Percentiles rank a stretch among this genome's conserved stretches.
Conservation (phyloP, 768 basidiomycete genomes). For the Solioccasus polychromus region DNA sequence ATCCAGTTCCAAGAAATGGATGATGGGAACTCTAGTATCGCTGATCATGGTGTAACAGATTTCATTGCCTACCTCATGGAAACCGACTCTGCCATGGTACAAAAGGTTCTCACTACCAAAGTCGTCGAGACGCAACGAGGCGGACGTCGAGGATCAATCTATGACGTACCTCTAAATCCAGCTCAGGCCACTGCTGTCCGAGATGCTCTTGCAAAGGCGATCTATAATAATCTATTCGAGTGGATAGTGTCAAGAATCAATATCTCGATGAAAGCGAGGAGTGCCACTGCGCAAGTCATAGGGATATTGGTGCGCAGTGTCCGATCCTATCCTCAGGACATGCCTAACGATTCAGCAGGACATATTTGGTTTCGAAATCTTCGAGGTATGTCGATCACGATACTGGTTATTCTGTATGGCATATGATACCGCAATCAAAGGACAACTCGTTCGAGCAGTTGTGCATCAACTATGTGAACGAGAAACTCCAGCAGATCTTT, state of each 20-base stretch:
- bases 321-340: background rate
- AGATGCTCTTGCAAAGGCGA: slow-evolving; percentile 91
- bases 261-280: slow-evolving; percentile 89
- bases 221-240: slow-evolving; percentile 98
- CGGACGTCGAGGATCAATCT: slow-evolving; percentile 91
- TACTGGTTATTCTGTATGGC: slow-evolving; percentile 2
- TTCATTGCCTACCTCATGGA: slow-evolving; percentile 96
- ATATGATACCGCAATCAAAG: slow-evolving; percentile 39
- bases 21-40: slow-evolving; percentile 80
- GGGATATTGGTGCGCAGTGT: slow-evolving; percentile 73
- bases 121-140: slow-evolving; percentile 92
- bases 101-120: slow-evolving; percentile 82
- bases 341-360: slow-evolving; percentile 47
- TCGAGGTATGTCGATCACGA: slow-evolving; percentile 55
- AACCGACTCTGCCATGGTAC: slow-evolving; percentile 70
- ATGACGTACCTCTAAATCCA: slow-evolving; percentile 93
- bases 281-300: slow-evolving; percentile 73
- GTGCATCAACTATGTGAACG: slow-evolving; percentile 99
- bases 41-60: slow-evolving; percentile 87
- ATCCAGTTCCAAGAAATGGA: slow-evolving; percentile 86
- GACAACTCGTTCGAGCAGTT: slow-evolving; percentile 97
- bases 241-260: slow-evolving; percentile 99
- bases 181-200: slow-evolving; percentile 86
- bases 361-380: slow-evolving; percentile 99
- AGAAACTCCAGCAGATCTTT: slow-evolving; percentile 99